Evolutionary conservation across 495 filamentous ascomycete genomes (phyloP), one percentile per base, ranked within the genome.

Genomic region (Penicillium samsonianum): DNA sequence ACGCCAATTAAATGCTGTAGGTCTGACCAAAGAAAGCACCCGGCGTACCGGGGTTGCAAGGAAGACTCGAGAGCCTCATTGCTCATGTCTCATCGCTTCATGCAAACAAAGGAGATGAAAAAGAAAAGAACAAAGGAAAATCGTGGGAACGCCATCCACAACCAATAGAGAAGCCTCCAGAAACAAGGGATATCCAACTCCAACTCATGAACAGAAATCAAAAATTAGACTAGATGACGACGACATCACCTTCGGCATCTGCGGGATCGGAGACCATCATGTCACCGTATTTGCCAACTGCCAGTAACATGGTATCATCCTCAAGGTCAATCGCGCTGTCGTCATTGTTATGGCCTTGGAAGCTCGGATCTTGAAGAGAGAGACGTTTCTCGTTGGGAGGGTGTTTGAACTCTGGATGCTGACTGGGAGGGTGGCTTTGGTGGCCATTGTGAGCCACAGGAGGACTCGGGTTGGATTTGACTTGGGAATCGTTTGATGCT

Each of bases 221-320:
- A 50, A 42, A 58, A 63, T 50, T 55, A 47, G 35, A 52, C 62
- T 70, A 79, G 53, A 79, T 76, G 56, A 79, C 77, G 51, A 79
- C 71, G 53, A 79, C 74, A 63, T 79, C 75, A n/a, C 77, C 75
- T 53, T 79, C 74, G 23, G 77, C 73, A 62, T 79, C 77, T 12
- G 75, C 73, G n/a, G 75, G 73, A 46, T 78, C 75, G 11, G 77
- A 78, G 9, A 67, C 75, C 73, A 78, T 78, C 72, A 78, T 79
- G 52, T 78, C 73, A 33, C 72, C 75, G 44, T 79, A 79, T 73
- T 79, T 79, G 50, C 76, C 74, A 50, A 78, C 76, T 11, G 75
- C 71, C 50, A 78, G 76, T 60, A 79, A 50, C 68, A 79, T 73
- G 1, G 75, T 71, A 53, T 78, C 75, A 47, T 79, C 77, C 48